These are phyloP conservation scores for Talaromyces thailandensis DNA, from an alignment of 495 filamentous ascomycete species.

Conservation along the genomic window DNA sequence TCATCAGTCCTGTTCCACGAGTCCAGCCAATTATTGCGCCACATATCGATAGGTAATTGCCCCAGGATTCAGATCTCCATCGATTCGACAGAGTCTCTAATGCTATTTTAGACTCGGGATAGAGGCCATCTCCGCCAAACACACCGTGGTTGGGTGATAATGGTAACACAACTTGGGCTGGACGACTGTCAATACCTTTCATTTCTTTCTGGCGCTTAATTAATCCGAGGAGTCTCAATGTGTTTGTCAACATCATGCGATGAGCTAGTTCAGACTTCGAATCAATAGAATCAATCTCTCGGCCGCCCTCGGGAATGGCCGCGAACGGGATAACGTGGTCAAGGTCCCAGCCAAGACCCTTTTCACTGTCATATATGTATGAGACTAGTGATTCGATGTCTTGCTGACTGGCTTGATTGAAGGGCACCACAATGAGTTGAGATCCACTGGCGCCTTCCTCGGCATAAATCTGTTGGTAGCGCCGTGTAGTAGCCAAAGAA, in stretches of 20 bases:
- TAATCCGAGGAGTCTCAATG: constrained; percentile 11
- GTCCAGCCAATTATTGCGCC: constrained; percentile 20
- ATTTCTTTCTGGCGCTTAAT: constrained; percentile 3
- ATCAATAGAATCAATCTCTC: constrained; percentile 16
- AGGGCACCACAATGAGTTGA: constrained; percentile 13
- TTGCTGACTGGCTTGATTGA: constrained; percentile 22
- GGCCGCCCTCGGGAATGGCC: constrained; percentile 14
- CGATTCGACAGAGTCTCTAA: constrained; percentile 13
- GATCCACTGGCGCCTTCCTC: constrained; percentile 13
- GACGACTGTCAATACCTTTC: constrained; percentile 12
- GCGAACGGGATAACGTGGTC: constrained; percentile 20
- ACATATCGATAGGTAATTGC: constrained; percentile 12
- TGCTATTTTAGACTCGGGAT: constrained; percentile 17
- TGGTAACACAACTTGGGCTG: constrained; percentile 14
- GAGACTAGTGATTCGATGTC: constrained; percentile 15
- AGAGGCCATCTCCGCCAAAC: constrained; percentile 18
- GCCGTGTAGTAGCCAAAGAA: neutral
- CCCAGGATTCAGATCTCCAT: constrained; percentile 14
- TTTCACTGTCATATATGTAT: constrained; percentile 11
- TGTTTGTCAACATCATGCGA: constrained; percentile 15
- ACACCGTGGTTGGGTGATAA: constrained; percentile 18
- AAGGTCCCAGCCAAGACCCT: constrained; percentile 11
- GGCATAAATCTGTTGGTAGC: constrained; percentile 14
- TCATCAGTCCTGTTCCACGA: constrained; percentile 15
- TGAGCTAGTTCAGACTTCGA: constrained; percentile 14